Evolutionary conservation across 2,329 filamentous ascomycete species (phyloP).

Genomic region (Cordyceps cateniannulata): DNA sequence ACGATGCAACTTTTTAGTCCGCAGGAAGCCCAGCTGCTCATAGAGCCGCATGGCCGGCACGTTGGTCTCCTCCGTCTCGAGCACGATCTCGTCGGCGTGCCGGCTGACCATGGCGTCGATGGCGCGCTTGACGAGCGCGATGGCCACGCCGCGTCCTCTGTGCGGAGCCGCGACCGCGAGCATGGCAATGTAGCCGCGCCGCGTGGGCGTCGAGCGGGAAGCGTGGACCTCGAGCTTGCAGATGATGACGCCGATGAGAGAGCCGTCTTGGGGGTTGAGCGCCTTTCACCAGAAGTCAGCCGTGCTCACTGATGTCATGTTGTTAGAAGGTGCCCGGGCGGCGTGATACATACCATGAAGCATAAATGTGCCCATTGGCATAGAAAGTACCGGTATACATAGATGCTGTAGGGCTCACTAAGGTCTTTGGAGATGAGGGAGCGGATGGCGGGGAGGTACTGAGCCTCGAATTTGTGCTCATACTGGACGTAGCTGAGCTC

Average conservation of each 20-base stretch:
- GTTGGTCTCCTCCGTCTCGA: conserved; percentile 95
- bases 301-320: conserved; percentile 6
- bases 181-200: conserved; percentile 97
- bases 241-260: conserved; percentile 82
- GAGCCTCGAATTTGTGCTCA: conserved; percentile 51
- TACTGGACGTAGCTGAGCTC: conserved; percentile 57
- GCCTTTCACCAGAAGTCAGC: conserved; percentile 36
- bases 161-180: conserved; percentile 78
- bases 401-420: conserved; percentile 98
- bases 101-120: conserved; percentile 84
- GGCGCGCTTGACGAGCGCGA: conserved; percentile 77
- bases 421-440: conserved; percentile 92
- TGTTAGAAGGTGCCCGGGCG: neutral
- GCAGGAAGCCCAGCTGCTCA: conserved; percentile 82
- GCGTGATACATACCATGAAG: conserved; percentile 62
- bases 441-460: conserved; percentile 78
- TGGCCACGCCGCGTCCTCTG: conserved; percentile 81
- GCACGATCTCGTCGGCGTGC: conserved; percentile 85
- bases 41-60: conserved; percentile 85
- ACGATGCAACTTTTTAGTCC: conserved; percentile 86
- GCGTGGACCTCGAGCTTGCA: conserved; percentile 91
- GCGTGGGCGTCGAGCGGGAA: conserved; percentile 64
- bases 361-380: conserved; percentile 98
- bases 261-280: conserved; percentile 50
- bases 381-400: conserved; percentile 96